Evolutionary conservation across 768 basidiomycete species (phyloP).

Genomic region (Cubamyces lactineus): DNA sequence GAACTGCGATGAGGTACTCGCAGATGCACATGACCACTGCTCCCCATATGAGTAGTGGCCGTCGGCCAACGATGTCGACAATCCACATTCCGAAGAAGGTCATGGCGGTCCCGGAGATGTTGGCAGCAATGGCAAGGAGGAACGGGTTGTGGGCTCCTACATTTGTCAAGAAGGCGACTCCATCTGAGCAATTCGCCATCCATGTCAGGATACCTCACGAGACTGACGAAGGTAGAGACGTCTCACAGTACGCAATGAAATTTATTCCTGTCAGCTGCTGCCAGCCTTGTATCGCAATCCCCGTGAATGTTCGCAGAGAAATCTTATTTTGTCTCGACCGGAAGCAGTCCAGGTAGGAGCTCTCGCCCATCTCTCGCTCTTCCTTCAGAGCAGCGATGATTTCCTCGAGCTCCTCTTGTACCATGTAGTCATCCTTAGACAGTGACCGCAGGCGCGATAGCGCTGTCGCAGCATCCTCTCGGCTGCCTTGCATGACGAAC

Average conservation of each 20-base stretch:
- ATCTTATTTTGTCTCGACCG: constrained; percentile 54
- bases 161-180: constrained; percentile 50
- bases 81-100: constrained; percentile 80
- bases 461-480: constrained; percentile 57
- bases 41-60: constrained; percentile 75
- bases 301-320: constrained; percentile 72
- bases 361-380: constrained; percentile 61
- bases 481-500: constrained; percentile 66
- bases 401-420: constrained; percentile 53
- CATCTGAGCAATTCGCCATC: constrained; percentile 29
- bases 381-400: constrained; percentile 60
- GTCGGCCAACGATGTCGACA: constrained; percentile 81
- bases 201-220: background rate
- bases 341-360: constrained; percentile 69
- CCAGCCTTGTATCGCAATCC: constrained; percentile 76
- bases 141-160: constrained; percentile 47
- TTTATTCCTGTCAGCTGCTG: constrained; percentile 84
- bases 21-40: constrained; percentile 82
- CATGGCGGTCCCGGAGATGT: constrained; percentile 74
- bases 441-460: constrained; percentile 65
- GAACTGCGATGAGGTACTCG: constrained; percentile 77
- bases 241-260: constrained; percentile 55
- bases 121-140: constrained; percentile 66
- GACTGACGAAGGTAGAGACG: background rate
- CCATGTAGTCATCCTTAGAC: constrained; percentile 49